Evolutionary conservation across 2,329 filamentous ascomycete species (phyloP).

Genomic region (Fusarium sp.): DNA sequence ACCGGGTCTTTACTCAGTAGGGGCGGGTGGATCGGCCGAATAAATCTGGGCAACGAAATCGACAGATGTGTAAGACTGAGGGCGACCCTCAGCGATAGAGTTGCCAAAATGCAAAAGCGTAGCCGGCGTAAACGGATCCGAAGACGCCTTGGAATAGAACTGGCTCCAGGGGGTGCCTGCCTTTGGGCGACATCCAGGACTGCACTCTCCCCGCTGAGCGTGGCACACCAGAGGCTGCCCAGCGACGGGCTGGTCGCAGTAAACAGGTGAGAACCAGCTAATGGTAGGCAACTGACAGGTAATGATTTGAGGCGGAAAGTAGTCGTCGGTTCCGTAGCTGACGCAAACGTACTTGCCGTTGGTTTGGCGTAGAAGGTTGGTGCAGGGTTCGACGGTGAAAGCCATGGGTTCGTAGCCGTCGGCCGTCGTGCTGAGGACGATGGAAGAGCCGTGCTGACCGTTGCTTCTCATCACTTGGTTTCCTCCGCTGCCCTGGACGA

Average conservation of each 20-base stretch:
- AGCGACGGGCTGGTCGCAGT: neutral
- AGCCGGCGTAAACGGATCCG: neutral
- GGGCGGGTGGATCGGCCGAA: neutral
- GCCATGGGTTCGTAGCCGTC: neutral
- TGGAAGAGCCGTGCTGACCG: neutral
- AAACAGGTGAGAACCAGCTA: neutral
- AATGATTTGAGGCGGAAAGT: neutral
- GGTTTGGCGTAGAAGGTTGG: neutral
- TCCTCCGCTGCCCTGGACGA: neutral
- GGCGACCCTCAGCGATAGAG: neutral
- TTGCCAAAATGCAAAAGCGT: neutral
- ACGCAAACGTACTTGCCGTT: neutral
- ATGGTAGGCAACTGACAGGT: neutral
- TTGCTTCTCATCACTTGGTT: neutral
- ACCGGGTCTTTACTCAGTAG: neutral
- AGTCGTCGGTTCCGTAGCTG: neutral
- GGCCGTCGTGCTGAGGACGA: neutral
- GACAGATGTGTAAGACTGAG: neutral
- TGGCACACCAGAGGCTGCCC: neutral
- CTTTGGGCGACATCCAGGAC: neutral
- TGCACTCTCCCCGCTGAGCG: neutral
- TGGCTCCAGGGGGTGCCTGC: neutral
- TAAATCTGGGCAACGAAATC: neutral
- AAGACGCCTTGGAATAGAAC: neutral
- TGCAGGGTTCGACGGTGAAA: neutral